Base-by-base conservation (phyloP, 768 basidiomycete species). In the Russula griseocarnosa region DNA sequence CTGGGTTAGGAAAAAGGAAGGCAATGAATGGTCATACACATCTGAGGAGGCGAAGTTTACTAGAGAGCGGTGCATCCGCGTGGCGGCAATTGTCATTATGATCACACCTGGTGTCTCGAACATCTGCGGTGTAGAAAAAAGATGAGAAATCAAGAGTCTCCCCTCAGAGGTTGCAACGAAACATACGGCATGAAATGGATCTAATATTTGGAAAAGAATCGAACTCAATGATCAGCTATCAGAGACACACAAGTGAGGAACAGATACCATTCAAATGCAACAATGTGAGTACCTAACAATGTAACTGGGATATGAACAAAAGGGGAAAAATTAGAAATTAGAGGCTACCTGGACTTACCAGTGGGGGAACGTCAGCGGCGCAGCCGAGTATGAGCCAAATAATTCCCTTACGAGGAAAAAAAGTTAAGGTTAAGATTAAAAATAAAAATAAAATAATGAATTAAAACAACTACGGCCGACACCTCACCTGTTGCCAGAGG, bases 31-130 rank as follows among this genome's bases (percentile, higher is more conserved):
- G 51, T 32, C 30, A 11, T 55, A 55, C 54, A 20, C 3, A 1
- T 38, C 54, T 3, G 54, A 11, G 14, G 51, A 4, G 20, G 4
- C 54, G 13, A 55, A 55, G 22, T 24, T 14, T 18, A 26, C 36
- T 10, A 55, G 36, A 26, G 54, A 38, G 54, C 54, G 54, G 24
- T 55, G 13, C 46, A 47, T 47, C n/a, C 46, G 46, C 22, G 46
- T 47, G 10, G 22, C 22, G 2, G 46, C n/a, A 3, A 55, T 55
- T 55, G 34, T 8, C 54, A 38, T 24, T 14, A 13, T 42, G 22
- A 40, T 40, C 24, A 36, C 6, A 8, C 24, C 2, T 2, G 36
- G 36, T 0, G 5, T 5, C 9, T 55, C 38, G 38, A 55, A 36
- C 7, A 42, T 26, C 54, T 55, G 54, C 13, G 7, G 14, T 16